Conservation (phyloP, 352 stramenopile species). For the Pythium insidiosum region DNA sequence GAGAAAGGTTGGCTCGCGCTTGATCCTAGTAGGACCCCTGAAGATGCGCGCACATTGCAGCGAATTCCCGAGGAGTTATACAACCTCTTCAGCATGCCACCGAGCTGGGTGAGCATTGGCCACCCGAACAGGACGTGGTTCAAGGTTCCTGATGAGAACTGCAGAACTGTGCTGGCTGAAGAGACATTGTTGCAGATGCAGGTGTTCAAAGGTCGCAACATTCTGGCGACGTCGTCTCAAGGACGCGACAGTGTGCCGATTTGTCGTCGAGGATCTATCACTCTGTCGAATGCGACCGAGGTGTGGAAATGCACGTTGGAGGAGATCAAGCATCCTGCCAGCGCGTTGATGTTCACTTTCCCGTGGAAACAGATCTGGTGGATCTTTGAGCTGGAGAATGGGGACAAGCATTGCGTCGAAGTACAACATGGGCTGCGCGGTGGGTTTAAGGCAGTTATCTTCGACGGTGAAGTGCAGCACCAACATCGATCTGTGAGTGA, state of each 20-base stretch:
- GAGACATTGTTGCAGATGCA: slow-evolving; percentile 70
- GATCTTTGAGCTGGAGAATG: slow-evolving; percentile 55
- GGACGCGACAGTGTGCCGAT: slow-evolving; percentile 61
- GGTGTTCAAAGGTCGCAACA: slow-evolving; percentile 60
- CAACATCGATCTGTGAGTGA: slow-evolving; percentile 63
- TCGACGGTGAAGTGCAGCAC: slow-evolving; percentile 55
- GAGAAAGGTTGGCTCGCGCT: slow-evolving; percentile 75
- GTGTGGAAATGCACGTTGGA: slow-evolving; percentile 64
- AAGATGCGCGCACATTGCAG: slow-evolving; percentile 29
- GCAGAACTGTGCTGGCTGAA: slow-evolving; percentile 52
- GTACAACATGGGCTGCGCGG: slow-evolving; percentile 71
- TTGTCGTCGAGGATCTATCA: slow-evolving; percentile 38
- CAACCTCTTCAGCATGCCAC: slow-evolving; percentile 69
- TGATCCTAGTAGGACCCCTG: slow-evolving; percentile 16
- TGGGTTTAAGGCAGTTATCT: slow-evolving; percentile 62
- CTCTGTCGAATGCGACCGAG: slow-evolving; percentile 32
- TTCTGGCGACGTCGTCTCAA: slow-evolving; percentile 64
- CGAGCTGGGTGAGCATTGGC: slow-evolving; percentile 73
- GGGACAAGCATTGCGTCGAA: slow-evolving; percentile 60
- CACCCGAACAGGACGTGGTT: slow-evolving; percentile 77
- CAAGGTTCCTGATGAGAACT: slow-evolving; percentile 68
- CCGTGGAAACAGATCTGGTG: slow-evolving; percentile 85
- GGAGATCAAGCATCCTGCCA: slow-evolving; percentile 79
- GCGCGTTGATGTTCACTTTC: slow-evolving; percentile 73
- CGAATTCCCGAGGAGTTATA: slow-evolving; percentile 69